Percentiles rank a stretch among this genome's conserved stretches.
These are phyloP conservation scores for Saxophila tyrrhenica DNA, from an alignment of 495 filamentous ascomycete genomes.

Conservation along the genomic window DNA sequence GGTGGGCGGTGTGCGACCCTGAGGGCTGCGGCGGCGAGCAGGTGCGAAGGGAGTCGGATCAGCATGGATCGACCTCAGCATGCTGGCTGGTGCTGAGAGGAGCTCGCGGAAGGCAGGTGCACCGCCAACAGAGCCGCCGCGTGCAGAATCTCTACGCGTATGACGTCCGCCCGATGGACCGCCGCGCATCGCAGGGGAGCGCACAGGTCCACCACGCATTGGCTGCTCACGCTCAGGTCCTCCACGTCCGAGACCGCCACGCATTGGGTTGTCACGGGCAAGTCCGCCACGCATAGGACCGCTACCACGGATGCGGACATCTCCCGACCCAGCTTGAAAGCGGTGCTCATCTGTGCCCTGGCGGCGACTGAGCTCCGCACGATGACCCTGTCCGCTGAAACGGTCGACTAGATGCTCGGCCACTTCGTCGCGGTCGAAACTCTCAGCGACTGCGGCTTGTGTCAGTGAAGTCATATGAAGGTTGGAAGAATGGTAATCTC, in stretches of 20 bases:
- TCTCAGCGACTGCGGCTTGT: not conserved
- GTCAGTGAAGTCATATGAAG: not conserved
- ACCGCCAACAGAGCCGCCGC: not conserved
- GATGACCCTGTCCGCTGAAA: conserved; percentile 13
- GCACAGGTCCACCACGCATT: not conserved
- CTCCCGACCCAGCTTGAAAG: not conserved
- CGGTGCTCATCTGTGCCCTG: not conserved
- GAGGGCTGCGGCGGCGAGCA: not conserved
- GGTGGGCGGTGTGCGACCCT: too few relatives aligned
- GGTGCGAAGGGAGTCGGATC: not conserved
- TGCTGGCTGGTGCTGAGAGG: not conserved
- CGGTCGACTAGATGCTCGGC: conserved; percentile 4
- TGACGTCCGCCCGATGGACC: not conserved
- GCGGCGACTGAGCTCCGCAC: conserved; percentile 2
- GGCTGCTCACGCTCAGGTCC: too few relatives aligned
- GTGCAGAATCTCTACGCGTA: not conserved
- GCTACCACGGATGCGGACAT: not conserved
- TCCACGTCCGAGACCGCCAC: not conserved
- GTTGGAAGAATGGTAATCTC: too few relatives aligned
- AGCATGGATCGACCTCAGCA: not conserved
- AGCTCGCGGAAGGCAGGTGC: not conserved
- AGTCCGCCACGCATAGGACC: not conserved
- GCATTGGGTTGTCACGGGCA: not conserved
- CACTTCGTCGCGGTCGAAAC: conserved; percentile 9
- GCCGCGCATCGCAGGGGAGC: not conserved